phyloP scores from a whole-genome alignment of 1,284 basidiomycete species.

The Leccinum fuscescens region DNA sequence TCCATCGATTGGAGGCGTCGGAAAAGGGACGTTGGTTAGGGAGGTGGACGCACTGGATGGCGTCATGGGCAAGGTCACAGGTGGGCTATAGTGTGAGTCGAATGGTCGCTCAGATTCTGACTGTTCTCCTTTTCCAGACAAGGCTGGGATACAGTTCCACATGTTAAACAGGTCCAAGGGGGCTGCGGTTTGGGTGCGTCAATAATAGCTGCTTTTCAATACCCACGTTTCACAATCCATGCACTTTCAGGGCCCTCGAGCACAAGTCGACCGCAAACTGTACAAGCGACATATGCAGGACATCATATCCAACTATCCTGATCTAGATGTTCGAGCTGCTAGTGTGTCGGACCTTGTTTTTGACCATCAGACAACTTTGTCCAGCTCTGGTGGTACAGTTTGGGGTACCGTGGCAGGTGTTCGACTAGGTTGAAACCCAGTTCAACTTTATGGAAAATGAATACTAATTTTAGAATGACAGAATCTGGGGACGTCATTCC shows the following conservation, averaged over 20 bases:
- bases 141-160: constrained; percentile 85
- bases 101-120: not conserved
- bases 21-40: constrained; percentile 85
- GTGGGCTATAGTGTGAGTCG: constrained; percentile 37
- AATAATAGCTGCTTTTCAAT: not conserved
- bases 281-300: constrained; percentile 84
- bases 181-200: constrained; percentile 79
- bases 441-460: not conserved
- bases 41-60: constrained; percentile 89
- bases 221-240: not conserved
- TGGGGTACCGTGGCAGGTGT: constrained; percentile 67
- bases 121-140: constrained; percentile 49
- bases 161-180: constrained; percentile 85
- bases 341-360: constrained; percentile 81
- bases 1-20: constrained; percentile 85
- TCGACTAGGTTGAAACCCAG: constrained; percentile 53
- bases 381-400: constrained; percentile 18
- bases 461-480: constrained; percentile 29
- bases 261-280: constrained; percentile 82
- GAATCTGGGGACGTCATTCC: constrained; percentile 74
- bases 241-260: constrained; percentile 70
- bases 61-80: constrained; percentile 72
- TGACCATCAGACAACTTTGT: constrained; percentile 41
- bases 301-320: constrained; percentile 60
- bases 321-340: constrained; percentile 68